Base-by-base conservation (phyloP, 2,329 filamentous ascomycete species). In the Hysterium pulicare region DNA sequence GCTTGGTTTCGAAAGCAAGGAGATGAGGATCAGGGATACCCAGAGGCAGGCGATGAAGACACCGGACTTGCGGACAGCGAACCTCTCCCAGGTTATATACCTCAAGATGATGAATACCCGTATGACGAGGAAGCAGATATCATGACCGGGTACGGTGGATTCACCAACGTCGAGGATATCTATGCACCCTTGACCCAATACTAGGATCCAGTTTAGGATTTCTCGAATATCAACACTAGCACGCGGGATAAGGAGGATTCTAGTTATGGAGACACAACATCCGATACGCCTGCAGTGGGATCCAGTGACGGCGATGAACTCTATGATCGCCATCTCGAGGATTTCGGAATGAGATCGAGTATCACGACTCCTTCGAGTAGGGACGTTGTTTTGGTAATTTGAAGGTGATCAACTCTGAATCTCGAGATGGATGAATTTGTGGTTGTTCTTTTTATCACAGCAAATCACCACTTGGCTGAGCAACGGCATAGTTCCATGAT, bases 341-440 rank as follows among this genome's bases (percentile, higher is more conserved):
- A 63, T 41, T 62, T 64, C 49, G 59, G 56, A 6, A 45, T 44
- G 3, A 42, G 41, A 10, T 38, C 53, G 2, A 49, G 60, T 1
- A 44, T 45, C 22, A 45, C 47, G 7, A 61, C 58, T n/a, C 55
- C 60, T 10, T 22, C 26, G 45, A 22, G 16, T 11, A 44, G 56
- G 10, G 54, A 50, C 17, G 45, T 54, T 16, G 45, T 55, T 10
- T 53, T 50, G 19, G 45, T 54, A 16, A 40, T 49, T 46, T 10
- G 17, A 50, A 1, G 44, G 44, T 3, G 48, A 41, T 38, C 8
- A 3, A 49, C 50, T 4, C 10, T 9, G 37, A 13, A 11, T 17
- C 19, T 44, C 11, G 6, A 7, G 35, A 28, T 38, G 5, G 46
- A 46, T 24, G 38, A 42, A 24, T 11, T 24, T n/a, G 21, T n/a